These are phyloP conservation scores for Blastomyces parvus DNA, from an alignment of 2,329 filamentous ascomycete genomes.

Conservation along the genomic window DNA sequence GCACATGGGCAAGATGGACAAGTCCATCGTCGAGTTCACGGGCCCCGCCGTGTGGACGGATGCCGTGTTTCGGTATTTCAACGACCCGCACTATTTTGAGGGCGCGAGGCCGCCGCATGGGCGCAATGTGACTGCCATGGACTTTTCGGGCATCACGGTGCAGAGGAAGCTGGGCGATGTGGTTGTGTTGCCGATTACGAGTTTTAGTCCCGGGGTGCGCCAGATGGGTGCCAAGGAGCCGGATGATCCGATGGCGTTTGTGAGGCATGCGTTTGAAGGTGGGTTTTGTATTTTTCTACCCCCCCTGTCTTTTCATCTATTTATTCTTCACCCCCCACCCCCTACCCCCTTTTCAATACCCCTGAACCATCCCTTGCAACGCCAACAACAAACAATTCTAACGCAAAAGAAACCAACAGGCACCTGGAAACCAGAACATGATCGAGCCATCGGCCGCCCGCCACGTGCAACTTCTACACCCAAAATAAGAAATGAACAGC, in stretches of 20 bases:
- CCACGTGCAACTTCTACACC: too few species aligned
- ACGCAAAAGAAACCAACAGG: not conserved
- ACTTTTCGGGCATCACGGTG: slow-evolving; percentile 78
- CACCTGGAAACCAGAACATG: not conserved
- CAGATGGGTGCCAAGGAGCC: slow-evolving; percentile 86
- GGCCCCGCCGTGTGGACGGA: slow-evolving; percentile 95
- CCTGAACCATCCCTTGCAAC: too few species aligned
- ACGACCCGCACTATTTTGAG: slow-evolving; percentile 80
- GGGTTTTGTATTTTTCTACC: slow-evolving; percentile 23
- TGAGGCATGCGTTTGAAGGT: slow-evolving; percentile 96
- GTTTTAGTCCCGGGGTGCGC: slow-evolving; percentile 87
- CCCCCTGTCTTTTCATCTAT: not conserved
- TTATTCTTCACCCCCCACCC: not conserved
- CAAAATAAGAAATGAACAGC: too few species aligned
- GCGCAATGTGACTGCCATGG: slow-evolving; percentile 68
- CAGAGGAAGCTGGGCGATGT: slow-evolving; percentile 89
- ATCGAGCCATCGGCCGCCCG: too few species aligned
- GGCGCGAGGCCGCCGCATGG: slow-evolving; percentile 51
- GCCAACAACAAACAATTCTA: not conserved
- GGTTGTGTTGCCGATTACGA: slow-evolving; percentile 87
- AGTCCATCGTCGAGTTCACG: slow-evolving; percentile 84
- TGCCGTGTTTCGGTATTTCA: slow-evolving; percentile 83
- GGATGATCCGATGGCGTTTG: slow-evolving; percentile 93
- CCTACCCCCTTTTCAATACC: not conserved
- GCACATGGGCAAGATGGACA: slow-evolving; percentile 51